These are phyloP conservation scores for Trametes maxima DNA, from an alignment of 768 basidiomycete species.

Conservation along the genomic window DNA sequence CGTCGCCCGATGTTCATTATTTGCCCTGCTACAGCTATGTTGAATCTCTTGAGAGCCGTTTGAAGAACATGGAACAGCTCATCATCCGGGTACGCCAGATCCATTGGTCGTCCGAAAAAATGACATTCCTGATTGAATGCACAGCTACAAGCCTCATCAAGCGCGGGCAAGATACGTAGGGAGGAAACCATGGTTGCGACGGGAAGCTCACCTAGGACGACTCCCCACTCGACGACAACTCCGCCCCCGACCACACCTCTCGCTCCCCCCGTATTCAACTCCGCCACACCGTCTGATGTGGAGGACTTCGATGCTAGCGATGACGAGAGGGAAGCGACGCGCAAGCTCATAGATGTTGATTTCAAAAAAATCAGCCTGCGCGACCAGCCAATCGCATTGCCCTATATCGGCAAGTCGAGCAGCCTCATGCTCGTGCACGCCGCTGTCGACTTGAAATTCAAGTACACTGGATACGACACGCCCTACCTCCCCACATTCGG, in stretches of 20 bases:
- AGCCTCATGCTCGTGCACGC: slow-evolving; percentile 23
- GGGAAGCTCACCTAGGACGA: not conserved
- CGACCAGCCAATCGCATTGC: not conserved
- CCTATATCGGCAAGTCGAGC: slow-evolving; percentile 28
- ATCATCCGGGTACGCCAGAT: slow-evolving; percentile 18
- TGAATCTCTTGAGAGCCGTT: slow-evolving; percentile 22
- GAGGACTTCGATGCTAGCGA: slow-evolving; percentile 23
- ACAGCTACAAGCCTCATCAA: not conserved
- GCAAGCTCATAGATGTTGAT: not conserved
- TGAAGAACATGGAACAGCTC: slow-evolving; percentile 26
- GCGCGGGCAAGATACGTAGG: no score
- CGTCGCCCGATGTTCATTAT: no score
- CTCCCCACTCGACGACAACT: not conserved
- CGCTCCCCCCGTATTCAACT: not conserved
- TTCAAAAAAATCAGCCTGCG: not conserved
- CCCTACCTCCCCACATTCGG: no score
- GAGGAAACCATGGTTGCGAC: no score
- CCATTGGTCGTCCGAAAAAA: not conserved
- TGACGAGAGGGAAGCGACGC: slow-evolving; percentile 18
- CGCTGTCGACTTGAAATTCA: slow-evolving; percentile 9
- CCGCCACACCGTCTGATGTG: not conserved
- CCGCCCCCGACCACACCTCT: not conserved
- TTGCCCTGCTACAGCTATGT: slow-evolving; percentile 19
- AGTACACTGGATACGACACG: slow-evolving; percentile 1
- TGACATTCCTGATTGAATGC: no score